These are phyloP conservation scores for Malus asiatica DNA, from an alignment of 306 rosid genomes.

Conservation along the genomic window DNA sequence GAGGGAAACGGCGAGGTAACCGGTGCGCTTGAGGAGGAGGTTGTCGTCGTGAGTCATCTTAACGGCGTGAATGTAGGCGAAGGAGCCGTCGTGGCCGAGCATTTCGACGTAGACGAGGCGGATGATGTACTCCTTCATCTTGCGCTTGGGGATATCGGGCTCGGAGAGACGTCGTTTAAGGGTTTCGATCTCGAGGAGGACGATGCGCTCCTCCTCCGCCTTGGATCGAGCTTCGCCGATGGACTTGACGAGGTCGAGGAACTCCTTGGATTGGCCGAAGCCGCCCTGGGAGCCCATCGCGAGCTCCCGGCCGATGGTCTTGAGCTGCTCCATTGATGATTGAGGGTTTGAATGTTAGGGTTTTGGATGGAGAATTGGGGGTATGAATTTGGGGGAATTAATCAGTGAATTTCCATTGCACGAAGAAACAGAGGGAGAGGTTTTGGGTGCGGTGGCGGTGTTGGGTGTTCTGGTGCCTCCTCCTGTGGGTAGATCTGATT, in stretches of 20 bases:
- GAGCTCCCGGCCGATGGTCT: conserved; percentile 84
- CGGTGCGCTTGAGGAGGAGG: conserved; percentile 72
- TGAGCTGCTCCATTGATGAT: conserved; percentile 67
- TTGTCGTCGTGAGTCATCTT: conserved; percentile 89
- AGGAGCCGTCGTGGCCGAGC: conserved; percentile 93
- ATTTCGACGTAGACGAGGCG: conserved; percentile 87
- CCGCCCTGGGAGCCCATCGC: conserved; percentile 99
- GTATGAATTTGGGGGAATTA: too few relatives aligned
- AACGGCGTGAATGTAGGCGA: conserved; percentile 92
- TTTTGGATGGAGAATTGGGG: neutral
- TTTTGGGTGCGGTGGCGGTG: neutral
- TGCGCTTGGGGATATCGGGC: conserved; percentile 82
- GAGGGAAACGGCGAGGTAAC: conserved; percentile 89
- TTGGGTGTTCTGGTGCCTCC: neutral
- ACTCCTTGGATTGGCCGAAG: conserved; percentile 90
- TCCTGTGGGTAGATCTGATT: neutral
- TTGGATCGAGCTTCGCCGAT: conserved; percentile 98
- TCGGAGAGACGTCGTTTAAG: conserved; percentile 76
- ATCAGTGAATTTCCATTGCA: too few relatives aligned
- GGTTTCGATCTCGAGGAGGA: conserved; percentile 83
- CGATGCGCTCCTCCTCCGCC: conserved; percentile 90
- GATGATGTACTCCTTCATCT: conserved; percentile 92
- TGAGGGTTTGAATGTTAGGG: neutral
- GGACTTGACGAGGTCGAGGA: conserved; percentile 82
- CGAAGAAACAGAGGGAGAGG: too few relatives aligned